Evolutionary conservation across 2,329 filamentous ascomycete genomes (phyloP).

Genomic region (Mycocentrospora acerina): DNA sequence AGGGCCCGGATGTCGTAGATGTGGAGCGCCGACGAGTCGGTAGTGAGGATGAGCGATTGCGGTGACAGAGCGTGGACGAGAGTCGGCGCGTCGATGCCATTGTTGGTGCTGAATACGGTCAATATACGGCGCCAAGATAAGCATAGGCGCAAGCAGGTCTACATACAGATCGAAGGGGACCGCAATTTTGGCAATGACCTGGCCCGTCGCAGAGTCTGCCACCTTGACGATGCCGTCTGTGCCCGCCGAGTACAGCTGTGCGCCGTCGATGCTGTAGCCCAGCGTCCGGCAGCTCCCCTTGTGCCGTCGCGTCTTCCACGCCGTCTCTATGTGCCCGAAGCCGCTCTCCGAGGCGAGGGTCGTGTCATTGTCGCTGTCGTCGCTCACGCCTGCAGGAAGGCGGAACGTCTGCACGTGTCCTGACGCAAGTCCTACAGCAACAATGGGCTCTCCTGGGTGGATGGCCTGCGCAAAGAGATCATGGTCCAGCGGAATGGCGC

Average conservation of each 20-base stretch:
- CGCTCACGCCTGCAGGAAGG: conserved; percentile 61
- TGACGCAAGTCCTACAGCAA: conserved; percentile 81
- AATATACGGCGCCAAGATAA: conserved; percentile 1
- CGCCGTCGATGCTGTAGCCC: conserved; percentile 76
- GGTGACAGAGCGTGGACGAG: conserved; percentile 82
- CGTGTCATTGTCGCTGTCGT: conserved; percentile 54
- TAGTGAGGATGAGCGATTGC: conserved; percentile 83
- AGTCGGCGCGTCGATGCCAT: conserved; percentile 69
- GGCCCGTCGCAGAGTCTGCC: conserved; percentile 59
- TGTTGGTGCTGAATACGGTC: conserved; percentile 40
- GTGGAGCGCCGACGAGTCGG: conserved; percentile 86
- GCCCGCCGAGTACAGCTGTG: conserved; percentile 62
- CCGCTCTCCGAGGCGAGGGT: conserved; percentile 59
- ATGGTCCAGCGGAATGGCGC: conserved; percentile 79
- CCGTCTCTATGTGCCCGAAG: conserved; percentile 73
- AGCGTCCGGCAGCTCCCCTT: conserved; percentile 90
- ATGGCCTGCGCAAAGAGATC: conserved; percentile 88
- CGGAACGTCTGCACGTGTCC: conserved; percentile 86
- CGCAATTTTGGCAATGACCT: conserved; percentile 78
- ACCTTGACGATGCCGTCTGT: conserved; percentile 66
- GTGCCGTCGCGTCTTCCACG: conserved; percentile 86
- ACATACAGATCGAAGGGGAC: conserved; percentile 60
- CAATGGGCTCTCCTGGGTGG: conserved; percentile 79
- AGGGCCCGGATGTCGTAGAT: conserved; percentile 76
- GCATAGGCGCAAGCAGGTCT: background rate